Conservation (phyloP, 2,329 filamentous ascomycete species). For the Calonectria pteridis region DNA sequence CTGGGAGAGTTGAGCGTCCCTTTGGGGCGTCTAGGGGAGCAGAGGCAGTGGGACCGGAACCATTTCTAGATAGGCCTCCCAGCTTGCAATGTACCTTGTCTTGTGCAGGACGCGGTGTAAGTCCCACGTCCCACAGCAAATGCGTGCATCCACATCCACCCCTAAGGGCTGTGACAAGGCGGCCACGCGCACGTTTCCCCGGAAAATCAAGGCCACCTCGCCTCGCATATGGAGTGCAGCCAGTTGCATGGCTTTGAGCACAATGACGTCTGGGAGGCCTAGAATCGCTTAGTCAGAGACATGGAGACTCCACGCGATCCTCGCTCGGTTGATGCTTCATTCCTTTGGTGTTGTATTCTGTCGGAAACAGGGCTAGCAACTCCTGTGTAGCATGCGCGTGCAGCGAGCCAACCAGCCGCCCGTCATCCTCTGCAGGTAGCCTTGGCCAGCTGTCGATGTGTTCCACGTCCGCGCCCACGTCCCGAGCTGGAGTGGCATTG, state of each 20-base stretch:
- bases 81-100: background rate
- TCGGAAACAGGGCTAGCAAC: background rate
- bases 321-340: background rate
- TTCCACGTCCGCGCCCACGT: background rate
- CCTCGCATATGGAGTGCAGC: constrained; percentile 42
- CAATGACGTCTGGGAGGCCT: constrained; percentile 39
- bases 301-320: background rate
- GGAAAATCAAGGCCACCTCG: constrained; percentile 42
- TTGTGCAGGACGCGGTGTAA: constrained; percentile 13
- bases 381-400: background rate
- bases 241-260: constrained; percentile 36
- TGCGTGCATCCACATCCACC: constrained; percentile 38
- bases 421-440: background rate
- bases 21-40: constrained; percentile 21
- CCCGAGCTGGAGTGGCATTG: constrained; percentile 7
- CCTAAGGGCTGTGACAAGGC: constrained; percentile 32
- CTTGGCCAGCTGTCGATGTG: constrained; percentile 1
- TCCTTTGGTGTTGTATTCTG: background rate
- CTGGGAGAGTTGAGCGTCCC: constrained; percentile 17
- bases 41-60: constrained; percentile 34
- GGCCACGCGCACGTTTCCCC: constrained; percentile 40
- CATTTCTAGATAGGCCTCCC: constrained; percentile 21
- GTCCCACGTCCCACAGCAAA: constrained; percentile 35
- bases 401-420: background rate
- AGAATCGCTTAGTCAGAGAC: constrained; percentile 30